Evolutionary conservation across 768 basidiomycete genomes (phyloP).

Genomic region (Mycena kentingensis): DNA sequence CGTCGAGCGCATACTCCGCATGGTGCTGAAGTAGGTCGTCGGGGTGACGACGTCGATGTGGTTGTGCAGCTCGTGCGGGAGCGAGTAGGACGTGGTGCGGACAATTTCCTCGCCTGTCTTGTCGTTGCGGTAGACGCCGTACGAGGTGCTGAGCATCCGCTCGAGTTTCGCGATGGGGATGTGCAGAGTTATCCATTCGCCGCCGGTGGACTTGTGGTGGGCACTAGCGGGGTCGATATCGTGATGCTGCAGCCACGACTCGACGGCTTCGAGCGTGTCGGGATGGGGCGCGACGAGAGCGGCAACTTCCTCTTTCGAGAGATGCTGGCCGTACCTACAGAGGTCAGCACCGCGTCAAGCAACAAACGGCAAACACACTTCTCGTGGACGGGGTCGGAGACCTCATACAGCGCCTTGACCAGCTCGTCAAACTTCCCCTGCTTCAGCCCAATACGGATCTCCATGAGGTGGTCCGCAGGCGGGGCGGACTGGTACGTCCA

Average conservation of each 20-base stretch:
- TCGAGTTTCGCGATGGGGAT: constrained; percentile 61
- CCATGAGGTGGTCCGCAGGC: constrained; percentile 45
- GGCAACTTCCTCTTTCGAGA: constrained; percentile 70
- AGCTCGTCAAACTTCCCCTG: constrained; percentile 52
- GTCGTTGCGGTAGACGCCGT: constrained; percentile 27
- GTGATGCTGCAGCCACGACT: constrained; percentile 60
- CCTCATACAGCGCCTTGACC: constrained; percentile 54
- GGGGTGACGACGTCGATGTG: constrained; percentile 30
- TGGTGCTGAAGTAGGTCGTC: constrained; percentile 21
- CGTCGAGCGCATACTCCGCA: constrained; percentile 1
- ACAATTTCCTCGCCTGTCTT: constrained; percentile 26
- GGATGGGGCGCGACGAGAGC: constrained; percentile 60
- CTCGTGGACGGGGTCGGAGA: constrained; percentile 55
- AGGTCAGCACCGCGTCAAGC: neutral
- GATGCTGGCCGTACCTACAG: constrained; percentile 47
- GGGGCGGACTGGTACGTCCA: constrained; percentile 53
- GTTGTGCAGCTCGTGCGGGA: constrained; percentile 24
- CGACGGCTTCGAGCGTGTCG: constrained; percentile 54
- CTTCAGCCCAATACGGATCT: constrained; percentile 59
- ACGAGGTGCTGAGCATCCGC: constrained; percentile 62
- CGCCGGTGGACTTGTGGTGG: constrained; percentile 54
- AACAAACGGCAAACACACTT: constrained; percentile 32
- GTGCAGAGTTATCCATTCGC: constrained; percentile 68
- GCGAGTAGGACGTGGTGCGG: constrained; percentile 28
- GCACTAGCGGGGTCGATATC: constrained; percentile 49